Conservation (phyloP, 2,329 filamentous ascomycete species). For the Aspergillus eucalypticola region DNA sequence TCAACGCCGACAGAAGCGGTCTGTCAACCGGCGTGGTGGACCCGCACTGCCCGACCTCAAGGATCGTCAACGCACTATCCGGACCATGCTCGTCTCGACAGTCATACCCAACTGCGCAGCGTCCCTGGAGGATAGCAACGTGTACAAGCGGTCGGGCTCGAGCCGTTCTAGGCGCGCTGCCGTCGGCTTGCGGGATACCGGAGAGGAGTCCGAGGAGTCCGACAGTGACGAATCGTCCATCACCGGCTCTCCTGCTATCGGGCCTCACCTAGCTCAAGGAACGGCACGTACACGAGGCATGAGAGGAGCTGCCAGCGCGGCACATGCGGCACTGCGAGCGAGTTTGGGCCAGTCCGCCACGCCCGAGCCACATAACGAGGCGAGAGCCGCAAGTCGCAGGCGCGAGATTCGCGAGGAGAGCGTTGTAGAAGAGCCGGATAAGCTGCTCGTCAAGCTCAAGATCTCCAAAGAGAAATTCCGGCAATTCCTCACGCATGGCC, state of each 20-base stretch:
- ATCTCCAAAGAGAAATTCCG: constrained; percentile 71
- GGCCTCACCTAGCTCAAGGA: constrained; percentile 65
- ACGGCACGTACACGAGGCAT: constrained; percentile 85
- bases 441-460: constrained; percentile 72
- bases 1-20: constrained; percentile 90
- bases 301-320: constrained; percentile 82
- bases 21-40: constrained; percentile 88
- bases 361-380: constrained; percentile 75
- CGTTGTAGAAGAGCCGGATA: constrained; percentile 64
- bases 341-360: constrained; percentile 79
- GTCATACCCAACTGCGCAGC: constrained; percentile 84
- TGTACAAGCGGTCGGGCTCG: constrained; percentile 76
- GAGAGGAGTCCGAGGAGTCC: constrained; percentile 83
- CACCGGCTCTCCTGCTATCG: constrained; percentile 77
- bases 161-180: constrained; percentile 59
- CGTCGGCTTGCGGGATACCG: constrained; percentile 58
- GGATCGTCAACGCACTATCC: constrained; percentile 88
- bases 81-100: constrained; percentile 87
- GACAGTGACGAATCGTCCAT: constrained; percentile 83
- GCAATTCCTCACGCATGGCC: constrained; percentile 59
- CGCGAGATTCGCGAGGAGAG: constrained; percentile 76
- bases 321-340: constrained; percentile 81
- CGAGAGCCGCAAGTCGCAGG: constrained; percentile 64
- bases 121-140: constrained; percentile 76
- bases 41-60: constrained; percentile 94